Conservation (phyloP, 2,329 filamentous ascomycete species). For the Alternaria atra region DNA sequence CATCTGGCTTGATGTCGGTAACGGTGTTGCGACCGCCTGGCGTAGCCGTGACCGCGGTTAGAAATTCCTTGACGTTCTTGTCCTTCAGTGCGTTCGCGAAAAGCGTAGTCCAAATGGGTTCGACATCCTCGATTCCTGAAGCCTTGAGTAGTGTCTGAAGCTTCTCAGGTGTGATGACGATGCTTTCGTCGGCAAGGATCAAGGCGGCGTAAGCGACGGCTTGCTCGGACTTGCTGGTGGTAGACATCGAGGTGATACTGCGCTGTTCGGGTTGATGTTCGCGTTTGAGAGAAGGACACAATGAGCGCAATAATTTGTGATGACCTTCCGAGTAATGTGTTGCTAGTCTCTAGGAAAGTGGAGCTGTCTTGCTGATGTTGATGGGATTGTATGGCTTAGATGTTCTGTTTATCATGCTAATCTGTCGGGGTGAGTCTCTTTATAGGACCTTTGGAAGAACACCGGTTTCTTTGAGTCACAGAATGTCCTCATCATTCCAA, state of each 20-base stretch:
- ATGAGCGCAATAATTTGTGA: too few species aligned
- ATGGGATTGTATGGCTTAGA: background rate
- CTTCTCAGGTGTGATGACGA: slow-evolving; percentile 98
- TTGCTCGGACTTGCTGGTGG: slow-evolving; percentile 39
- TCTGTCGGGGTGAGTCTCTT: background rate
- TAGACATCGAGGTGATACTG: slow-evolving; percentile 10
- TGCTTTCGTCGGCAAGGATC: slow-evolving; percentile 96
- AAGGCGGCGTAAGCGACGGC: slow-evolving; percentile 97
- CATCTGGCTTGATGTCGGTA: slow-evolving; percentile 4
- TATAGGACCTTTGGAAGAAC: background rate
- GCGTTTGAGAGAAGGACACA: background rate
- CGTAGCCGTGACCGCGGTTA: slow-evolving; percentile 75
- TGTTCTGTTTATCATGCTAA: background rate
- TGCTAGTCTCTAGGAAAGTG: background rate
- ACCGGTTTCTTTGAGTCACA: background rate
- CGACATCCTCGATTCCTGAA: slow-evolving; percentile 84
- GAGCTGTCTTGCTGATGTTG: background rate
- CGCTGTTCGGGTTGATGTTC: background rate
- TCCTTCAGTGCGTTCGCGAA: slow-evolving; percentile 97
- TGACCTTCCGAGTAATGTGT: background rate
- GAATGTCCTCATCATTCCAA: background rate
- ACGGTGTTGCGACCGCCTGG: background rate
- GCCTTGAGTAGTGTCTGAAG: slow-evolving; percentile 89
- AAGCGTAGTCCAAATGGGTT: slow-evolving; percentile 96
- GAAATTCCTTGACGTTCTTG: slow-evolving; percentile 87